phyloP scores from a whole-genome alignment of 1,284 basidiomycete genomes.

The Boletellus sp. region DNA sequence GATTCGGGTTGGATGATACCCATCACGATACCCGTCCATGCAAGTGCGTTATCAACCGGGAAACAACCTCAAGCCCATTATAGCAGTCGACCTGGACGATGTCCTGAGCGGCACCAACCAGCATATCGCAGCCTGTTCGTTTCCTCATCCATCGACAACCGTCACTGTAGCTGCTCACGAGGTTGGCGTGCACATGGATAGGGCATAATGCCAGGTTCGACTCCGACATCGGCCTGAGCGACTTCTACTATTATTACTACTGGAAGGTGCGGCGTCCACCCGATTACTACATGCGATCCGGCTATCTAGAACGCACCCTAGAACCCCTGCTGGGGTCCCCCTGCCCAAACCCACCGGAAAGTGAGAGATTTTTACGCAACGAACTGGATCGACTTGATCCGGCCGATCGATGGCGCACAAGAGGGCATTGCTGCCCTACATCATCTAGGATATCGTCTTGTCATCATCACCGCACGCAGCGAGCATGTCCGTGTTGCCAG shows the following conservation, averaged over 20 bases:
- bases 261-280: constrained; percentile 30
- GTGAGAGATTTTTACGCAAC: constrained; percentile 59
- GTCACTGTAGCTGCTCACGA: background rate
- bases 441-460: constrained; percentile 60
- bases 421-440: constrained; percentile 57
- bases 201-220: constrained; percentile 73
- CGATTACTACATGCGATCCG: constrained; percentile 55
- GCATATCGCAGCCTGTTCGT: constrained; percentile 63
- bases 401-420: constrained; percentile 62
- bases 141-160: background rate
- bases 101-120: constrained; percentile 70
- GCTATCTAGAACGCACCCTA: constrained; percentile 24
- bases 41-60: background rate
- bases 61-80: constrained; percentile 37
- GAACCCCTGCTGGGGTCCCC: constrained; percentile 73
- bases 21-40: constrained; percentile 8
- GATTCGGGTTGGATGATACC: constrained; percentile 13
- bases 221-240: constrained; percentile 42
- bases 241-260: constrained; percentile 54
- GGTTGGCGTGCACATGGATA: constrained; percentile 20
- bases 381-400: constrained; percentile 48
- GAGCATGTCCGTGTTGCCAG: constrained; percentile 56
- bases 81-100: constrained; percentile 78
- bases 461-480: constrained; percentile 74
- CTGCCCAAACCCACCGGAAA: constrained; percentile 56